Evolutionary conservation across 306 rosid species (phyloP), one percentile per base, ranked within the genome.

Genomic region (Lupinus albus): DNA sequence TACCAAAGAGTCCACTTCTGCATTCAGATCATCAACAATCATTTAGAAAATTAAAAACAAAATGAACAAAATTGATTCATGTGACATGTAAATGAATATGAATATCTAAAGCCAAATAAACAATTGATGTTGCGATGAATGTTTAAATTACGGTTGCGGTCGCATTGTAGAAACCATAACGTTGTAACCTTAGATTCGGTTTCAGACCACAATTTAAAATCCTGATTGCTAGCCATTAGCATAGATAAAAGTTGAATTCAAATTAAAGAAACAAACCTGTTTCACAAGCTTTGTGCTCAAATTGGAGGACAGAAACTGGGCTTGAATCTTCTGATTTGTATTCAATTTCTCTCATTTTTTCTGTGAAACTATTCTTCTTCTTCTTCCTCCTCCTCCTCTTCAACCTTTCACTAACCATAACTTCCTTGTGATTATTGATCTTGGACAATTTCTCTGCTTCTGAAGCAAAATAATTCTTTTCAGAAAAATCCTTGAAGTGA

Each of bases 261-360:
- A 70, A 71, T 41, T 15, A 39, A 38, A 20, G 44, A 81, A 74
- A 44, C 72, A 38, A 74, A 88, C 97, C 97, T 84, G 88, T 36
- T 54, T 46, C 76, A 14, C 70, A 72, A 54, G 41, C 65, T 56
- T 78, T 51, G 2, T 79, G 67, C 75, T 87, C 79, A 72, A 71
- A 78, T 20, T 89, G 88, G 20, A 92, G 95, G 32, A 89, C 89
- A 57, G 98, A 92, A 76, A 89, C 93, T 1, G 96, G 96, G 71
- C 96, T 92, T 36, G 76, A 67, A 58, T 92, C 98, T 64, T 92
- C 89, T 5, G 87, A 78, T 51, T 80, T 81, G 58, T 66, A 64
- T 20, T 84, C 86, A 12, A 69, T 13, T 78, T 87, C 90, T 9
- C 61, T 21, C 14, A 50, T 75, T 20, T 84, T 73, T 48, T 66